Conservation (phyloP, 2,329 filamentous ascomycete genomes). For the Xylariales sp. region DNA sequence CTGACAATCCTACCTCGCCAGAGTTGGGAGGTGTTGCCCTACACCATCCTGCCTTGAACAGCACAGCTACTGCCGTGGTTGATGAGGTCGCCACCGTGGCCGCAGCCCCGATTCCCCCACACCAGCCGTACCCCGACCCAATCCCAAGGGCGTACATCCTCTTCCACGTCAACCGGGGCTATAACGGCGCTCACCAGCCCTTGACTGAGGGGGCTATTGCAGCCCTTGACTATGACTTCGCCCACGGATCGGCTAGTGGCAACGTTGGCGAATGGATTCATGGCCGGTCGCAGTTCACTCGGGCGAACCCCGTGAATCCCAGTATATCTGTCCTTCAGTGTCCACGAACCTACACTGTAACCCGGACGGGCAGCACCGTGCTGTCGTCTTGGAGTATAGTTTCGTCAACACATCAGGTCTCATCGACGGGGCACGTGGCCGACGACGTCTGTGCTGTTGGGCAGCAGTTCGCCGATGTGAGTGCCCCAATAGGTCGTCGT, state of each 20-base stretch:
- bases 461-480: constrained; percentile 36
- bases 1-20: neutral
- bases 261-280: constrained; percentile 38
- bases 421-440: constrained; percentile 18
- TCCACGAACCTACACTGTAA: constrained; percentile 26
- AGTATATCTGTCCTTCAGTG: constrained; percentile 28
- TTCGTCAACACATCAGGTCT: constrained; percentile 1
- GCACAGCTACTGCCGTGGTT: constrained; percentile 26
- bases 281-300: constrained; percentile 24
- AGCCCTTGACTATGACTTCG: constrained; percentile 34
- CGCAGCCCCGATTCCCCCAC: neutral
- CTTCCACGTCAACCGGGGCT: constrained; percentile 32
- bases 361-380: constrained; percentile 34
- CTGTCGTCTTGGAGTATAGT: constrained; percentile 33
- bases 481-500: constrained; percentile 17
- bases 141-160: constrained; percentile 1
- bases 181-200: constrained; percentile 22
- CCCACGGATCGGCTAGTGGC: constrained; percentile 22
- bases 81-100: constrained; percentile 9
- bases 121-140: neutral
- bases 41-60: constrained; percentile 20
- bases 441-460: constrained; percentile 35
- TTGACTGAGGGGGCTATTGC: constrained; percentile 41
- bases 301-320: constrained; percentile 16
- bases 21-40: neutral